Conservation (phyloP, 2,329 filamentous ascomycete genomes). For the Aspergillus sclerotialis region DNA sequence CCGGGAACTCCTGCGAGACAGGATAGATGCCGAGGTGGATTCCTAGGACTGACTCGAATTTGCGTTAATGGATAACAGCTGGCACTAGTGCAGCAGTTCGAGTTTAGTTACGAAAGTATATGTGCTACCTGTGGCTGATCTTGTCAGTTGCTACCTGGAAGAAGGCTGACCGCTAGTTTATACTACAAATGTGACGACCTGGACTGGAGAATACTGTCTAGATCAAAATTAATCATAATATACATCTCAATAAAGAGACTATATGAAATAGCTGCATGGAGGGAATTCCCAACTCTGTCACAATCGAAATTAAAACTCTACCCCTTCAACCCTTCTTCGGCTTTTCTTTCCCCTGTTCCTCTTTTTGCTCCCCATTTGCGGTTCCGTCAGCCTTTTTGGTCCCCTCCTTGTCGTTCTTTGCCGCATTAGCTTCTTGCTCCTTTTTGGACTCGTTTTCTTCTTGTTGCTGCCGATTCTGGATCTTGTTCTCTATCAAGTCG, state of each 20-base stretch:
- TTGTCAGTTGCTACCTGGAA: too few relatives aligned
- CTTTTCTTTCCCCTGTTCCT: constrained; percentile 52
- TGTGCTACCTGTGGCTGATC: too few relatives aligned
- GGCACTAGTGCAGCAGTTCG: too few relatives aligned
- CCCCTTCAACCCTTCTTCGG: constrained; percentile 48
- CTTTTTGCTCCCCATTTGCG: constrained; percentile 48
- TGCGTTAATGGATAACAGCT: too few relatives aligned
- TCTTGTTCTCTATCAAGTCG: constrained; percentile 99
- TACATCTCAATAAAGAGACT: constrained; percentile 19
- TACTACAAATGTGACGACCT: too few relatives aligned
- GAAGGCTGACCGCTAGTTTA: too few relatives aligned
- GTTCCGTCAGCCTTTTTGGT: constrained; percentile 47
- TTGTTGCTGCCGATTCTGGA: constrained; percentile 94
- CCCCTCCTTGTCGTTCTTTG: constrained; percentile 56
- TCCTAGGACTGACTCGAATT: too few relatives aligned
- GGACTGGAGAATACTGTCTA: neutral
- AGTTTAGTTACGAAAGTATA: too few relatives aligned
- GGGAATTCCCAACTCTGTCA: neutral
- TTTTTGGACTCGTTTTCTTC: constrained; percentile 86
- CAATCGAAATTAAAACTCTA: neutral
- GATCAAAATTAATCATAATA: constrained; percentile 16
- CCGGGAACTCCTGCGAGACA: too few relatives aligned
- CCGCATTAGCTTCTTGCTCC: constrained; percentile 58
- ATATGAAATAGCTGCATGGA: constrained; percentile 8
- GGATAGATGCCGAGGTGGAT: too few relatives aligned